These are phyloP conservation scores for Elsinoe batatas DNA, from an alignment of 2,329 filamentous ascomycete species.

Conservation along the genomic window DNA sequence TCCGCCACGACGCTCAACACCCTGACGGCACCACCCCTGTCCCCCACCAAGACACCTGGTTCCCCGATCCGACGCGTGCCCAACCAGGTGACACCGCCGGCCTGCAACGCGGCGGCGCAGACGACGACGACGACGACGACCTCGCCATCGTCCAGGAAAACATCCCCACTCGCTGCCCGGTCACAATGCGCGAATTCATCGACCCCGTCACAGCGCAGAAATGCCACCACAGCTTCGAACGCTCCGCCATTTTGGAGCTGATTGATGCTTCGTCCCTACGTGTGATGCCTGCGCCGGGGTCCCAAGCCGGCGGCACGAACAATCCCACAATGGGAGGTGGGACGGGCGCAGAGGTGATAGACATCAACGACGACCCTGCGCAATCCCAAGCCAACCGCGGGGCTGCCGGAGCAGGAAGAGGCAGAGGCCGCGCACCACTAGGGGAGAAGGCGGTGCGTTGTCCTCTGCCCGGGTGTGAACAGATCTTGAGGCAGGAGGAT, in stretches of 20 bases:
- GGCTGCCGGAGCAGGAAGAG: no score
- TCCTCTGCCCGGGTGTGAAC: constrained; percentile 54
- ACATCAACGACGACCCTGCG: not conserved
- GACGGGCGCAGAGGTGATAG: not conserved
- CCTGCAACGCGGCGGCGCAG: constrained; percentile 33
- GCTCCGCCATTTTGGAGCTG: constrained; percentile 50
- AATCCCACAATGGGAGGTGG: not conserved
- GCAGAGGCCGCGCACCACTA: no score
- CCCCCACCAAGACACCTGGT: constrained; percentile 53
- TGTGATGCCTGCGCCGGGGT: constrained; percentile 15
- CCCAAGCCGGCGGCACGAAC: not conserved
- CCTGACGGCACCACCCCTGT: constrained; percentile 44
- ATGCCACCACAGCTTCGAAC: constrained; percentile 67
- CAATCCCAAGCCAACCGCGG: no score
- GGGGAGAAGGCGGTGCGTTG: constrained; percentile 41
- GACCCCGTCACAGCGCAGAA: constrained; percentile 57
- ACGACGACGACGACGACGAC: constrained; percentile 59
- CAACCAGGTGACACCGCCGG: constrained; percentile 31
- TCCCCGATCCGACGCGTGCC: constrained; percentile 37
- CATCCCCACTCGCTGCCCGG: constrained; percentile 58
- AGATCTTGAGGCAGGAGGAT: constrained; percentile 43
- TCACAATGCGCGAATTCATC: constrained; percentile 54
- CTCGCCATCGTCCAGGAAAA: constrained; percentile 55
- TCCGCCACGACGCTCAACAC: constrained; percentile 52
- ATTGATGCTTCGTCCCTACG: constrained; percentile 23